Percentiles rank a stretch among this genome's conserved stretches.
Evolutionary conservation across 1,284 basidiomycete species (phyloP).

Genomic region (Trametes versicolor): DNA sequence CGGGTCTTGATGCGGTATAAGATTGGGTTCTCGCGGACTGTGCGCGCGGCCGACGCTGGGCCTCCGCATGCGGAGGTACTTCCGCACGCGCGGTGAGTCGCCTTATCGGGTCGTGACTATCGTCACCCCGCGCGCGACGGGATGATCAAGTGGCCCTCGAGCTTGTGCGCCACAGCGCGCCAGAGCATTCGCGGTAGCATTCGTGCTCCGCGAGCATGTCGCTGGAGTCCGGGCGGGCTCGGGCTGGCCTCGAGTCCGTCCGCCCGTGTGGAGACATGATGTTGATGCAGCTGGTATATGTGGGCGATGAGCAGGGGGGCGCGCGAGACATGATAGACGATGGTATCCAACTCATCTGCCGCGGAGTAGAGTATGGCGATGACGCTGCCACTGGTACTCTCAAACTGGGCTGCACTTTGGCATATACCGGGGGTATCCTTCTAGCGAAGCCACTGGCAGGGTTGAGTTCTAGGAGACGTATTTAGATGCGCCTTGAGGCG

Average conservation of each 20-base stretch:
- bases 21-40: not conserved
- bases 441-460: not conserved
- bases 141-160: slow-evolving; percentile 5
- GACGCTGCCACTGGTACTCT: slow-evolving; percentile 1
- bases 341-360: not conserved
- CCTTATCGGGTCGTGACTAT: slow-evolving; percentile 4
- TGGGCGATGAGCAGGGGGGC: not conserved
- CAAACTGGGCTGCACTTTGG: not conserved
- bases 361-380: slow-evolving; percentile 3
- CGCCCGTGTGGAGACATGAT: slow-evolving; percentile 2
- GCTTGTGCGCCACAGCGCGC: slow-evolving; percentile 10
- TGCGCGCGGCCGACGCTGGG: not conserved
- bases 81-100: not conserved
- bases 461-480: not conserved
- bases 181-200: too few relatives aligned
- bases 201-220: not conserved
- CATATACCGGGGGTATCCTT: not conserved
- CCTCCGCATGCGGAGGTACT: not conserved
- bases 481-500: not conserved
- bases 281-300: slow-evolving; percentile 7
- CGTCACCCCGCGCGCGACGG: slow-evolving; percentile 6
- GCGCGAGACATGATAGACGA: slow-evolving; percentile 9
- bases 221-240: not conserved
- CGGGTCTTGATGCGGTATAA: not conserved
- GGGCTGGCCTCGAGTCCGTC: slow-evolving; percentile 10